Conservation (phyloP, 2,329 filamentous ascomycete species). For the Stylonectria norvegica region DNA sequence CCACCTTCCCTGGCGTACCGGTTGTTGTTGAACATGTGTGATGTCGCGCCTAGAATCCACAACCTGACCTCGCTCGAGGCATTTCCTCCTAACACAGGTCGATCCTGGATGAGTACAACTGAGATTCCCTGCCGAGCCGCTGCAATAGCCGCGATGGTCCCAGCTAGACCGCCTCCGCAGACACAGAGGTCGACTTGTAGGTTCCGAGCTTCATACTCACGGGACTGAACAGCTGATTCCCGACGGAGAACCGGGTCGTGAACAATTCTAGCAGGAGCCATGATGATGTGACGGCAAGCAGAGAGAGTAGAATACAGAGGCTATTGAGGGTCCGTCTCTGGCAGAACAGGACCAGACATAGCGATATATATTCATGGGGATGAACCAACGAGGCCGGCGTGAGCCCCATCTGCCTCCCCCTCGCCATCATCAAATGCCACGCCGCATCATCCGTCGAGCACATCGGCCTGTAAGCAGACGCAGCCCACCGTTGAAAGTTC, state of each 20-base stretch:
- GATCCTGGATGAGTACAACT: conserved; percentile 20
- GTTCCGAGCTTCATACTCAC: conserved; percentile 12
- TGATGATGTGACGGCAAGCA: conserved; percentile 2
- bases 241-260: conserved; percentile 16
- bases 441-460: no score
- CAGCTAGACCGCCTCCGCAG: conserved; percentile 22
- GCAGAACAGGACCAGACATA: not conserved
- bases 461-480: no score
- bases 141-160: conserved; percentile 21
- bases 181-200: conserved; percentile 28
- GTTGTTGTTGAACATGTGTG: conserved; percentile 29
- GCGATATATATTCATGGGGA: not conserved
- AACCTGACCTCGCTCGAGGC: conserved; percentile 23
- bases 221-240: conserved; percentile 15
- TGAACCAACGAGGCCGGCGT: not conserved
- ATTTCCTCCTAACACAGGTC: conserved; percentile 24
- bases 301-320: not conserved
- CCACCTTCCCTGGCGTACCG: conserved; percentile 25
- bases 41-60: conserved; percentile 25
- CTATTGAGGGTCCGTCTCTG: not conserved
- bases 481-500: no score
- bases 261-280: conserved; percentile 21
- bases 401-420: not conserved
- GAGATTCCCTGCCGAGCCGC: conserved; percentile 21
- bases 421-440: no score